Evolutionary conservation across 331 rosid species (phyloP).

Genomic region (Acacia concinna): DNA sequence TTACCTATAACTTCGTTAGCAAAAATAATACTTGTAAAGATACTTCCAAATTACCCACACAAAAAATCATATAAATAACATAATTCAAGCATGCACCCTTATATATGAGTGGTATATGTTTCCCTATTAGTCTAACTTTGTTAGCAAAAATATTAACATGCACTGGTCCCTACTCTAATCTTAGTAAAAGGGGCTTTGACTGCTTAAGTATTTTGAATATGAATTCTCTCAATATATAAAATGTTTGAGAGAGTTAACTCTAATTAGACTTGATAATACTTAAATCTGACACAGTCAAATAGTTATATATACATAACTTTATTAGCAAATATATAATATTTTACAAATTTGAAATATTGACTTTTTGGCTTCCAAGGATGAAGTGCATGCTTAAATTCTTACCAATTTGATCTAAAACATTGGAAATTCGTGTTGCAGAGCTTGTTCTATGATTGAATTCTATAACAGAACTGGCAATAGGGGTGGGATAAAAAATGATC

Average conservation of each 20-base stretch:
- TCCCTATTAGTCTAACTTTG: too few relatives aligned
- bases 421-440: neutral
- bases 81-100: neutral
- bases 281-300: too few relatives aligned
- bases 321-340: neutral
- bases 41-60: neutral
- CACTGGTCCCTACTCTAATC: too few relatives aligned
- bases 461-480: neutral
- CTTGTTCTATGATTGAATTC: neutral
- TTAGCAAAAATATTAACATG: too few relatives aligned
- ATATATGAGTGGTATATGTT: too few relatives aligned
- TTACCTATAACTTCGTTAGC: too few relatives aligned
- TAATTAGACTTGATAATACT: too few relatives aligned
- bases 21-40: neutral
- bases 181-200: too few relatives aligned
- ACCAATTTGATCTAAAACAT: neutral
- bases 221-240: too few relatives aligned
- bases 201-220: too few relatives aligned
- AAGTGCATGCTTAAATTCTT: neutral
- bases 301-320: neutral
- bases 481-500: neutral
- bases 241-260: too few relatives aligned
- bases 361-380: neutral
- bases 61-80: neutral
- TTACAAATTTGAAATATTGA: neutral